Conservation (phyloP, 306 rosid species). For the Dryas octopetala region DNA sequence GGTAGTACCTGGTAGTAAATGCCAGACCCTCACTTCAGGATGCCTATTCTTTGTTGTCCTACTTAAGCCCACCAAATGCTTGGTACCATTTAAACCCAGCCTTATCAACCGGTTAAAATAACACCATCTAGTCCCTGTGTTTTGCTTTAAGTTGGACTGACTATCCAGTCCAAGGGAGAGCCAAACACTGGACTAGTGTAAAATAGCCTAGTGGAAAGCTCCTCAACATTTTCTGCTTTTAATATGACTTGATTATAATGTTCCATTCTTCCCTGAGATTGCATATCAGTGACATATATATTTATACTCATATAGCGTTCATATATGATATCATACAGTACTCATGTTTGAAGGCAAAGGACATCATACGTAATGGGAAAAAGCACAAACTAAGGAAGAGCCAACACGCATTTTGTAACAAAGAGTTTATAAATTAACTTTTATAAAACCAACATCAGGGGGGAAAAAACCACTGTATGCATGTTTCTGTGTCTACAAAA, state of each 20-base stretch:
- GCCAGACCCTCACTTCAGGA: not conserved
- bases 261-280: not conserved
- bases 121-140: not conserved
- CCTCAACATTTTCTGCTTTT: too few relatives aligned
- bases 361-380: constrained; percentile 1
- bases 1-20: not conserved
- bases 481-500: not conserved
- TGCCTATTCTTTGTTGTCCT: not conserved
- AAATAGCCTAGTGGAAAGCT: too few relatives aligned
- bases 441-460: not conserved
- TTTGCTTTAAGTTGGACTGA: not conserved
- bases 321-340: not conserved
- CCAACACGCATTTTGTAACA: not conserved
- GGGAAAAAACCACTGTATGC: not conserved
- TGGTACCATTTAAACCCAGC: not conserved
- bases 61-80: too few relatives aligned
- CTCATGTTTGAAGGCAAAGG: not conserved
- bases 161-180: not conserved
- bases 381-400: not conserved
- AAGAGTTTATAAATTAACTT: not conserved
- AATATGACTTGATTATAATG: not conserved
- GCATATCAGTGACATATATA: not conserved
- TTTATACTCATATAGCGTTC: too few relatives aligned
- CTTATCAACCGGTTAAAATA: not conserved
- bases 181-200: not conserved